phyloP scores from a whole-genome alignment of 2,329 filamentous ascomycete species.

The Diplodia mutila region DNA sequence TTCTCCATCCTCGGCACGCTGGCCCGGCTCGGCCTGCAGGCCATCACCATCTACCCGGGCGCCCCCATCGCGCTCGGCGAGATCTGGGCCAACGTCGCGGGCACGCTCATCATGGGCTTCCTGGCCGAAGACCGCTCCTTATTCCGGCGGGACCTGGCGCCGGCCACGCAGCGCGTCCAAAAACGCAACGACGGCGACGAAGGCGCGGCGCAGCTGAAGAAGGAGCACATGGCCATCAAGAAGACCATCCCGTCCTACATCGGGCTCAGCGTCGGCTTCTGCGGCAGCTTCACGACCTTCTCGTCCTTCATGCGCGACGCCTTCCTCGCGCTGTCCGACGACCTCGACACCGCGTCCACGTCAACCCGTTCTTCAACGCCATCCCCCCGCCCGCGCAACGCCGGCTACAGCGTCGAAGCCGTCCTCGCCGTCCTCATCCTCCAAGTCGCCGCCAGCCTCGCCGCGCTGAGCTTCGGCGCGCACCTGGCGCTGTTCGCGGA shows the following conservation, averaged over 20 bases:
- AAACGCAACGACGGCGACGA: neutral
- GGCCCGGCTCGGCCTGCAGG: constrained; percentile 77
- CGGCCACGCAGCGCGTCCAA: constrained; percentile 27
- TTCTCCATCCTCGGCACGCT: constrained; percentile 86
- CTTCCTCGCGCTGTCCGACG: constrained; percentile 79
- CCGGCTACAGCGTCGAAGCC: constrained; percentile 75
- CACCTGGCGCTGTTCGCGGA: constrained; percentile 71
- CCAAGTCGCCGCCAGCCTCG: constrained; percentile 72
- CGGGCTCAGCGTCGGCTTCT: constrained; percentile 83
- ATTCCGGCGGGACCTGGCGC: constrained; percentile 56
- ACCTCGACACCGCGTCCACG: constrained; percentile 54
- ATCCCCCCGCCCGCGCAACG: constrained; percentile 51
- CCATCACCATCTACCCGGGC: constrained; percentile 77
- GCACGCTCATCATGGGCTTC: constrained; percentile 83
- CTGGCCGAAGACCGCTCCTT: constrained; percentile 76
- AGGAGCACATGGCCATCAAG: constrained; percentile 59
- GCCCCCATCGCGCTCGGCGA: constrained; percentile 72
- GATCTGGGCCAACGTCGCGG: constrained; percentile 86
- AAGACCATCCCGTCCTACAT: constrained; percentile 89
- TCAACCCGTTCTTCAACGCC: constrained; percentile 47
- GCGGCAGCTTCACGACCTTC: constrained; percentile 88
- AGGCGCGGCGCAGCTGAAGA: neutral
- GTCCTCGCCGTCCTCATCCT: constrained; percentile 72
- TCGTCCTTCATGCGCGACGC: constrained; percentile 81
- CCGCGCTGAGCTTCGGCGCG: constrained; percentile 71